A percentile compares a stretch with the other conserved stretches of the same genome.
Conservation (phyloP, 768 basidiomycete species). For the Ramaria rubella region DNA sequence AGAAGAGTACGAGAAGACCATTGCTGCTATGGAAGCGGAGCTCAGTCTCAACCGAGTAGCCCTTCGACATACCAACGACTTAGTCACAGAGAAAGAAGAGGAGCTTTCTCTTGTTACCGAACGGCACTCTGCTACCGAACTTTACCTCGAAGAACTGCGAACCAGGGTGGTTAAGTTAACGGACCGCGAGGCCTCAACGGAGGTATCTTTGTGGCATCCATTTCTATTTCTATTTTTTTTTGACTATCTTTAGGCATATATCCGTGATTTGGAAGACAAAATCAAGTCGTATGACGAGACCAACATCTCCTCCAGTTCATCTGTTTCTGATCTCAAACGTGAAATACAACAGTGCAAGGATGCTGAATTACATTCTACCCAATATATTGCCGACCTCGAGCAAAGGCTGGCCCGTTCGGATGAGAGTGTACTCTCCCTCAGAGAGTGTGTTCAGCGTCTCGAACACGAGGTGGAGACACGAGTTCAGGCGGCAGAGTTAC, state of each 20-base stretch:
- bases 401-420: conserved; percentile 70
- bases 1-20: conserved; percentile 97
- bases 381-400: conserved; percentile 86
- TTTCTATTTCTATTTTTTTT: conserved; percentile 6
- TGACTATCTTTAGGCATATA: conserved; percentile 62
- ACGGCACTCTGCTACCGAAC: conserved; percentile 70
- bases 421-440: conserved; percentile 64
- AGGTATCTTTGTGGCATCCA: conserved; percentile 45
- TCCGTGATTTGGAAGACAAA: conserved; percentile 89
- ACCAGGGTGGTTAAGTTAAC: conserved; percentile 70
- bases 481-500: conserved; percentile 57
- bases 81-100: conserved; percentile 88
- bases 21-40: conserved; percentile 90
- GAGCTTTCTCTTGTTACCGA: conserved; percentile 61
- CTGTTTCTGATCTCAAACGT: conserved; percentile 74
- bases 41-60: conserved; percentile 82
- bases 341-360: conserved; percentile 79
- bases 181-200: conserved; percentile 87
- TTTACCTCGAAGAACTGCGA: conserved; percentile 84
- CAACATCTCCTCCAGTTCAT: conserved; percentile 66
- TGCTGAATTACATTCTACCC: conserved; percentile 57
- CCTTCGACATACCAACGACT: conserved; percentile 82
- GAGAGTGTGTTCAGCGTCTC: conserved; percentile 64
- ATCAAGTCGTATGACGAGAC: conserved; percentile 81
- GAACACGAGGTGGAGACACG: conserved; percentile 75